Percentiles rank a stretch among this genome's conserved stretches.
Evolutionary conservation across 331 rosid genomes (phyloP).

Genomic region (Malus hybrid): DNA sequence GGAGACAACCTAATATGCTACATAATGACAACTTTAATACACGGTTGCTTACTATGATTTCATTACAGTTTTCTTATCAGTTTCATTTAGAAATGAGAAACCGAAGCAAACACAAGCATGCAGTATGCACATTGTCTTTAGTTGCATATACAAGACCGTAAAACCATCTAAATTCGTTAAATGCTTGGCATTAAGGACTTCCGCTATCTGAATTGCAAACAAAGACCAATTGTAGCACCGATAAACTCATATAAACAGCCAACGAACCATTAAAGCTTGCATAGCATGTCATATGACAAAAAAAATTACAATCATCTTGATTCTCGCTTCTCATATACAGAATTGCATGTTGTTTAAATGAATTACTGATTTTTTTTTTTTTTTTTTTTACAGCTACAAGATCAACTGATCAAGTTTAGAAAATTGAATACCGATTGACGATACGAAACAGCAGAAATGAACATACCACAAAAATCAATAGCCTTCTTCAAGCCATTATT

Average conservation of each 20-base stretch:
- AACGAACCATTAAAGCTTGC: background rate
- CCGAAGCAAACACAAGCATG: background rate
- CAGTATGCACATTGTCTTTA: background rate
- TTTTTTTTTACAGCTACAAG: background rate
- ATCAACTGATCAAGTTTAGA: background rate
- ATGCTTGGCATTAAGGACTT: background rate
- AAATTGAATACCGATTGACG: background rate
- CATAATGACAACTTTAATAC: background rate
- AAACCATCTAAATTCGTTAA: background rate
- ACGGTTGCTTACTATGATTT: background rate
- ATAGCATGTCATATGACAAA: background rate
- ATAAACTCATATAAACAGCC: background rate
- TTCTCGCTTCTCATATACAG: too few relatives aligned
- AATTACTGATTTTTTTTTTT: too few relatives aligned
- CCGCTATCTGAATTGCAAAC: background rate
- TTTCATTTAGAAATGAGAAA: background rate
- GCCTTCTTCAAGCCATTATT: slow-evolving; percentile 88
- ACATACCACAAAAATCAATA: slow-evolving; percentile 69
- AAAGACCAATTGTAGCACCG: background rate
- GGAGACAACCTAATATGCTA: background rate
- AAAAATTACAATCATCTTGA: background rate
- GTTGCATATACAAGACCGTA: background rate
- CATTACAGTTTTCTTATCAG: background rate
- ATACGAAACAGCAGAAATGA: background rate
- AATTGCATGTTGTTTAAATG: background rate